Evolutionary conservation across 106 monocot genomes (phyloP).

Genomic region (Dioscorea dumetorum): DNA sequence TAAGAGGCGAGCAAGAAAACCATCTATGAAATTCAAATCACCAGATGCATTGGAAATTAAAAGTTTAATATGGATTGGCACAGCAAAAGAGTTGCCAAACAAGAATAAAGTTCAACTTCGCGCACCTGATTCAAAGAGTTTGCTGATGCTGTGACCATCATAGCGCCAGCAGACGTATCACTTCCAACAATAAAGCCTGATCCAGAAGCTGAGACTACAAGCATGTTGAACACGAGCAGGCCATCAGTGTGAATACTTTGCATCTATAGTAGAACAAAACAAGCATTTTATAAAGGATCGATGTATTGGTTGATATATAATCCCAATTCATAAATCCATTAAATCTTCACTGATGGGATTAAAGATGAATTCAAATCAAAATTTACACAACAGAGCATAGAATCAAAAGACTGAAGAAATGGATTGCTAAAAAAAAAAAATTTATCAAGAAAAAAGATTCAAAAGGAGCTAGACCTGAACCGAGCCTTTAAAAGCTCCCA

Average conservation of each 20-base stretch:
- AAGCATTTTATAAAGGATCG: no score
- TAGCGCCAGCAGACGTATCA: slow-evolving; percentile 90
- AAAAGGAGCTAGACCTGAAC: slow-evolving; percentile 42
- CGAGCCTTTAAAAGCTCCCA: slow-evolving; percentile 93
- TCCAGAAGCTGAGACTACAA: slow-evolving; percentile 95
- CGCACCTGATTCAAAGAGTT: slow-evolving; percentile 88
- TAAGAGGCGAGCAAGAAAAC: background rate
- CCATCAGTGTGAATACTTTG: no score
- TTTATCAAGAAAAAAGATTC: background rate
- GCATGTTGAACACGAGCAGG: slow-evolving; percentile 35
- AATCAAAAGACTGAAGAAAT: background rate
- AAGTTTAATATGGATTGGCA: background rate
- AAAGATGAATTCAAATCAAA: no score
- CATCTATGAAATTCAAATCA: background rate
- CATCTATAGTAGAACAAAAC: no score
- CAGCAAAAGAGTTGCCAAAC: background rate
- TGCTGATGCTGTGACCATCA: slow-evolving; percentile 97
- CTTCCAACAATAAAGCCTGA: slow-evolving; percentile 90
- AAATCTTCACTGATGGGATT: no score
- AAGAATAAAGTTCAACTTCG: background rate
- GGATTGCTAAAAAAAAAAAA: no score
- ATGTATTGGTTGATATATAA: no score
- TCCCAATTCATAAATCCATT: no score
- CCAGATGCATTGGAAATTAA: no score
- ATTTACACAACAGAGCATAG: background rate